Conservation (phyloP, 768 basidiomycete genomes). For the Podaxis rugospora region DNA sequence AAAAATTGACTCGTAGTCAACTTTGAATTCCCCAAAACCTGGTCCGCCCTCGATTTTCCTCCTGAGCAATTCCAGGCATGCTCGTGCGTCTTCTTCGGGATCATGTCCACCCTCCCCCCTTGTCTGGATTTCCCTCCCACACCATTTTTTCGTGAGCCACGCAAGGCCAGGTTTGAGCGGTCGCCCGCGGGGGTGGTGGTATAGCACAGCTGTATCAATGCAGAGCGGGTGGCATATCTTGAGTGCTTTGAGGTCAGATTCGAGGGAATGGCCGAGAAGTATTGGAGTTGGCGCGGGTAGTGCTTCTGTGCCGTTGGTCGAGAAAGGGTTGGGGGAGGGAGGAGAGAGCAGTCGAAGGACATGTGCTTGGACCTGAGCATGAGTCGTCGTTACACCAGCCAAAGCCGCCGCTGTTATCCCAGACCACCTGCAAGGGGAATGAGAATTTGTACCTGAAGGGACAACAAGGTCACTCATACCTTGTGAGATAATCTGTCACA, state of each 20-base stretch:
- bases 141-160: slow-evolving; percentile 97
- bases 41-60: slow-evolving; percentile 75
- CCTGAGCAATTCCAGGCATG: slow-evolving; percentile 79
- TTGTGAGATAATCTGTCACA: slow-evolving; percentile 89
- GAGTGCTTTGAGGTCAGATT: slow-evolving; percentile 88
- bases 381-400: slow-evolving; percentile 66
- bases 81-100: slow-evolving; percentile 90
- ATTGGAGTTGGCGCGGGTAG: slow-evolving; percentile 56
- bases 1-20: slow-evolving; percentile 84
- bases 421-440: slow-evolving; percentile 63
- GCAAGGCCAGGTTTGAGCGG: slow-evolving; percentile 93
- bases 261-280: slow-evolving; percentile 92
- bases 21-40: slow-evolving; percentile 84
- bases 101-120: slow-evolving; percentile 86
- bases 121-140: slow-evolving; percentile 83
- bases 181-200: slow-evolving; percentile 89
- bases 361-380: slow-evolving; percentile 71
- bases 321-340: slow-evolving; percentile 40
- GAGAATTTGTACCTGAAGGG: background rate
- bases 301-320: slow-evolving; percentile 16
- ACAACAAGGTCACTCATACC: slow-evolving; percentile 36
- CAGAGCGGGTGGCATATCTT: slow-evolving; percentile 82
- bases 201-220: slow-evolving; percentile 88
- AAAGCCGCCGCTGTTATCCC: slow-evolving; percentile 84
- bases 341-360: slow-evolving; percentile 61